Percentiles rank a stretch among this genome's conserved stretches.
Evolutionary conservation across 805 yeast species (phyloP).

Genomic region (Zygotorulaspora danielsina): DNA sequence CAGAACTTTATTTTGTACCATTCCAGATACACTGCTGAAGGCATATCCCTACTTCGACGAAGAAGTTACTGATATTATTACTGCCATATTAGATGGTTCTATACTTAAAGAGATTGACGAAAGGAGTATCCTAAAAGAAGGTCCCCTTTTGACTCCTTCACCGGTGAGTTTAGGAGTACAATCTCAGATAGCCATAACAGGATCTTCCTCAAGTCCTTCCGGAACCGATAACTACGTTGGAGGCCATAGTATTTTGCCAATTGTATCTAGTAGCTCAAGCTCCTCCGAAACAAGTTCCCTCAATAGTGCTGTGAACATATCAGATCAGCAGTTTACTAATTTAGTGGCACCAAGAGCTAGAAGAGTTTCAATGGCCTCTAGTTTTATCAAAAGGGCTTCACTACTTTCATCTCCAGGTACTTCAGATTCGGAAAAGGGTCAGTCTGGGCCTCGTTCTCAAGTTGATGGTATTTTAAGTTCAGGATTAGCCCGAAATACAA

Average conservation of each 20-base stretch:
- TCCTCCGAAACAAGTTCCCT: constrained; percentile 14
- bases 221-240: constrained; percentile 6
- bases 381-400: constrained; percentile 7
- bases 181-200: constrained; percentile 11
- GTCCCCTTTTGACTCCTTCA: constrained; percentile 14
- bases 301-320: constrained; percentile 3
- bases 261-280: constrained; percentile 11
- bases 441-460: constrained; percentile 5
- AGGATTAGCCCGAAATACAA: constrained; percentile 10
- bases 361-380: constrained; percentile 11
- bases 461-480: constrained; percentile 8
- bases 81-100: constrained; percentile 28
- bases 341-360: constrained; percentile 22
- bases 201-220: constrained; percentile 10
- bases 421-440: constrained; percentile 10
- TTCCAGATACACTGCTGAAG: constrained; percentile 28
- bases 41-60: constrained; percentile 26
- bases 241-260: constrained; percentile 11
- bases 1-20: constrained; percentile 28
- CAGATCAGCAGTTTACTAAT: constrained; percentile 12
- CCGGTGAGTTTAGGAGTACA: constrained; percentile 10
- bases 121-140: constrained; percentile 13
- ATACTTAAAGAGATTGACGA: constrained; percentile 20
- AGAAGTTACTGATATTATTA: constrained; percentile 24
- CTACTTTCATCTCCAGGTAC: constrained; percentile 13